Base-by-base conservation (phyloP, 176 grass and related monocot genomes). In the Sorghum bicolor region DNA sequence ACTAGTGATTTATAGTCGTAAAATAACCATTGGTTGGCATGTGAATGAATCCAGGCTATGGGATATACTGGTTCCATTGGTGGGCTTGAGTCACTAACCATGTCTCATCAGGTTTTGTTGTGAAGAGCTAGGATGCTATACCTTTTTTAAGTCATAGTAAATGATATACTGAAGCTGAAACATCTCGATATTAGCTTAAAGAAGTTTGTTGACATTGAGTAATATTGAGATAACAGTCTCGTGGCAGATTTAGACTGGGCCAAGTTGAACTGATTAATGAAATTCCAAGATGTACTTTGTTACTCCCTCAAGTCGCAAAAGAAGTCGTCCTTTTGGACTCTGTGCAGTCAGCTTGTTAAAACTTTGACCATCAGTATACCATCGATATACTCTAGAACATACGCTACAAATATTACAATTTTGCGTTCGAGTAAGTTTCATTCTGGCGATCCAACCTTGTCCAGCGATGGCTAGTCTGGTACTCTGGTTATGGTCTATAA, bases 211-310 rank as follows among this genome's bases (percentile, higher is more conserved):
- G 64, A 15, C 12, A 55, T 81, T 67, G 34, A 44, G 58, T 19
- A 67, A 30, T 20, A 72, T 52, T 50, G 40, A 53, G 67, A 79
- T 17, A 64, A 19, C 39, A 64, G 6, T 31, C 40, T 41, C 29
- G 7, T 53, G 57, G 39, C 6, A 22, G 36, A 45, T 76, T 24
- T 84, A 52, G 41, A 67, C 41, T 50, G 13, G 64, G 34, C 47
- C 79, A 82, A 60, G 22, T 19, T 53, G 82, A 20, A 31, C 57
- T 64, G 39, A 24, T 15, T 14, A 34, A 31, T 72, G 84, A 80
- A 52, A 29, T 80, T 52, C n/a, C 50, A 48, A 10, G 71, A 37
- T 53, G 16, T 19, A 71, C 0, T 14, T 62, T 62, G 58, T 62
- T 28, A 28, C 58, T 28, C 10, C n/a, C 52, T 57, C 58, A 29